Conservation (phyloP, 805 yeast genomes). For the Zygosaccharomyces rouxii region DNA sequence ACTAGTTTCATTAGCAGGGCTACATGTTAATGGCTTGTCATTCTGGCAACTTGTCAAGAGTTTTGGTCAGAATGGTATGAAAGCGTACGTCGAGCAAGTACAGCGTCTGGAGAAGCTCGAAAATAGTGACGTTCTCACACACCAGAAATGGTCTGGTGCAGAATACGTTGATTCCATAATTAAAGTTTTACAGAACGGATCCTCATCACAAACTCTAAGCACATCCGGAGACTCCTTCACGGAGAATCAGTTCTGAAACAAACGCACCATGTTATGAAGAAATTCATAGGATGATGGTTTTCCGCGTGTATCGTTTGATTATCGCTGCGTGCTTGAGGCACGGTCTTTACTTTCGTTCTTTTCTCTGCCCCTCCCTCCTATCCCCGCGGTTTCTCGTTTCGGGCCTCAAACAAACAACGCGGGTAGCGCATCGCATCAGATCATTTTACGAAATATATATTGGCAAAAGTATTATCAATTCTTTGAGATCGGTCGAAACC, state of each 20-base stretch:
- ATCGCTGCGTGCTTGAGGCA: neutral
- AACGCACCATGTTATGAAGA: neutral
- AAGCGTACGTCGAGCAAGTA: constrained; percentile 51
- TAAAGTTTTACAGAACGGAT: constrained; percentile 40
- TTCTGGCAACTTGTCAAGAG: constrained; percentile 48
- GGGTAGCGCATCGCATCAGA: neutral
- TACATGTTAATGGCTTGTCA: constrained; percentile 50
- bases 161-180: constrained; percentile 46
- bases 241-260: constrained; percentile 31
- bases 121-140: constrained; percentile 51
- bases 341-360: neutral
- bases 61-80: constrained; percentile 53
- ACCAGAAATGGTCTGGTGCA: constrained; percentile 63
- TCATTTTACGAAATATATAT: neutral
- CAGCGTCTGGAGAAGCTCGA: constrained; percentile 45
- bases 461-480: neutral
- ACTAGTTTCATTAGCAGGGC: constrained; percentile 56
- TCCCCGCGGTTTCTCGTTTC: neutral
- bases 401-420: neutral
- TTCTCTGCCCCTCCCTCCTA: neutral
- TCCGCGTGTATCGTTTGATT: neutral
- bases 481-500: neutral
- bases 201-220: constrained; percentile 40
- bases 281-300: neutral
- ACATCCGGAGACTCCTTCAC: constrained; percentile 43